These are phyloP conservation scores for Chlorella sp. DNA, from an alignment of 139 green algal species.

Conservation along the genomic window DNA sequence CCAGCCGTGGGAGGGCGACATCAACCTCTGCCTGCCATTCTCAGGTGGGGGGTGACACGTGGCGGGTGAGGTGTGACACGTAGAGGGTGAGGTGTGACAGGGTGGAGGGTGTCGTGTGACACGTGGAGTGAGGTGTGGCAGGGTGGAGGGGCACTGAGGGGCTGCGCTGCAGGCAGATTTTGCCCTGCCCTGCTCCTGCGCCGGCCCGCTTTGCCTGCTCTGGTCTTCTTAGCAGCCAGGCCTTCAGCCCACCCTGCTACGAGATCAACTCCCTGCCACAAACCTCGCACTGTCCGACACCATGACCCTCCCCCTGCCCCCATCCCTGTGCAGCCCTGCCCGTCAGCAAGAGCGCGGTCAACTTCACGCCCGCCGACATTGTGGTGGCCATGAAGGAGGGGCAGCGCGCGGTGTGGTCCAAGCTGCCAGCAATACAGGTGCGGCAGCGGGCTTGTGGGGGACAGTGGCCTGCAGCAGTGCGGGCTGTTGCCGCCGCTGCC, in stretches of 20 bases:
- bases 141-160: no score
- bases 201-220: no score
- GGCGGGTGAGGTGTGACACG: no score
- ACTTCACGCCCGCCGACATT: conserved; percentile 66
- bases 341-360: conserved; percentile 1
- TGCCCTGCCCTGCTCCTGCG: no score
- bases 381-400: conserved; percentile 74
- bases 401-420: conserved; percentile 82
- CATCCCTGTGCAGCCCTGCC: not conserved
- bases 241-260: no score
- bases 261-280: not conserved
- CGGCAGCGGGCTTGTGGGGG: not conserved
- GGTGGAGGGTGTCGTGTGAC: no score
- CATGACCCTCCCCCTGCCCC: not conserved
- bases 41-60: not conserved
- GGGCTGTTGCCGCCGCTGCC: no score
- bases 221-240: no score
- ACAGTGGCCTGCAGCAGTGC: no score
- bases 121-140: no score
- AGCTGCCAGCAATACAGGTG: conserved; percentile 75
- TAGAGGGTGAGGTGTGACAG: no score
- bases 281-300: not conserved
- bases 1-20: conserved; percentile 91
- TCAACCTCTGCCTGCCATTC: conserved; percentile 87
- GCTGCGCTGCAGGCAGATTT: no score